phyloP scores from a whole-genome alignment of 306 rosid species.

The Bauhinia variegata region DNA sequence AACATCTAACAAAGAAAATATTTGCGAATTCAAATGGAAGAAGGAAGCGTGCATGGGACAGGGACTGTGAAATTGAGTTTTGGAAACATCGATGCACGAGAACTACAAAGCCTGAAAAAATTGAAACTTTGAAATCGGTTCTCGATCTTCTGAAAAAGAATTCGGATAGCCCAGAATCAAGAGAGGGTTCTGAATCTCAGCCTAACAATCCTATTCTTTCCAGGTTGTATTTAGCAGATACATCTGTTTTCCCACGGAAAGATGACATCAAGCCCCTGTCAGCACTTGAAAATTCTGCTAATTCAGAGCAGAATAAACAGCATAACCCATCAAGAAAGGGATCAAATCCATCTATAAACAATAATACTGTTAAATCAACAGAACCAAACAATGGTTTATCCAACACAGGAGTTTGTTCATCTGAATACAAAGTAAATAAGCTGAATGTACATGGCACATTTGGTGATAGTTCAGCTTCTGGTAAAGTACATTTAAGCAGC shows the following conservation, averaged over 20 bases:
- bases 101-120: conserved; percentile 82
- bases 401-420: conserved; percentile 44
- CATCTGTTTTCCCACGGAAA: conserved; percentile 92
- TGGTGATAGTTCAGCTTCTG: conserved; percentile 46
- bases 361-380: conserved; percentile 39
- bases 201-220: conserved; percentile 81
- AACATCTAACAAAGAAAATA: conserved; percentile 85
- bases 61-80: conserved; percentile 95
- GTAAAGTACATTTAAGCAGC: conserved; percentile 46
- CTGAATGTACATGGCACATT: conserved; percentile 43
- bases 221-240: conserved; percentile 90
- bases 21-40: conserved; percentile 78
- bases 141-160: conserved; percentile 75
- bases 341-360: conserved; percentile 44
- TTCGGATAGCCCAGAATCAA: conserved; percentile 52
- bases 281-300: conserved; percentile 54
- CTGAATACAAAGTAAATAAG: conserved; percentile 49
- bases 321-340: conserved; percentile 42
- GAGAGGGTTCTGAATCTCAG: conserved; percentile 57
- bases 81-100: conserved; percentile 93
- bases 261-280: conserved; percentile 80
- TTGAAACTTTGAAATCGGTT: conserved; percentile 89
- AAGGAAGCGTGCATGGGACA: conserved; percentile 95
- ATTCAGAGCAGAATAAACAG: conserved; percentile 57
- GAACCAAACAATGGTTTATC: conserved; percentile 45